A percentile compares a stretch with the other conserved stretches of the same genome.
Conservation (phyloP, 805 yeast genomes). For the Candida tibetensis region DNA sequence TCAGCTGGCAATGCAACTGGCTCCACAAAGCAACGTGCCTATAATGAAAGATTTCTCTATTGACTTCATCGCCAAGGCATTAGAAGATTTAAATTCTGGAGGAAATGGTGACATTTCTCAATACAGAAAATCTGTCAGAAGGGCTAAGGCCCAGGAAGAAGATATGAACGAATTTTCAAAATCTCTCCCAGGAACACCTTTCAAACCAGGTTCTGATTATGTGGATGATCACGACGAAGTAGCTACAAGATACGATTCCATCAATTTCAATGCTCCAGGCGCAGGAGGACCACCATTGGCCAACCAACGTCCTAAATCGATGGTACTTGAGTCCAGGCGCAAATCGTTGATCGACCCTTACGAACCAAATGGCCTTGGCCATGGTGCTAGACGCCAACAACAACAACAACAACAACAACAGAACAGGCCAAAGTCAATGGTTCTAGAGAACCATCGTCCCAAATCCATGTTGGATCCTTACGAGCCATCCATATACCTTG, state of each 20-base stretch:
- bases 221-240: slow-evolving; percentile 36
- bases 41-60: slow-evolving; percentile 43
- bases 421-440: slow-evolving; percentile 4
- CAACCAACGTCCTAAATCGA: slow-evolving; percentile 1
- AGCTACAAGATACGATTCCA: slow-evolving; percentile 37
- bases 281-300: neutral
- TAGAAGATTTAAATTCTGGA: slow-evolving; percentile 44
- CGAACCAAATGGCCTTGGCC: no score
- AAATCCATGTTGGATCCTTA: slow-evolving; percentile 13
- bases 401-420: slow-evolving; percentile 1
- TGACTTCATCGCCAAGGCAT: slow-evolving; percentile 45
- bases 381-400: no score
- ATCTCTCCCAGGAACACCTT: slow-evolving; percentile 19
- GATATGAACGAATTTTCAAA: slow-evolving; percentile 4
- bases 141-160: slow-evolving; percentile 13
- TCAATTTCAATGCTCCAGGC: slow-evolving; percentile 17
- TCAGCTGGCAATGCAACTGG: slow-evolving; percentile 1
- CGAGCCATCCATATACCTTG: slow-evolving; percentile 4
- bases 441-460: slow-evolving; percentile 7
- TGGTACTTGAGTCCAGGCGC: slow-evolving; percentile 14
- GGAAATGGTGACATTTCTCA: slow-evolving; percentile 44
- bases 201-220: slow-evolving; percentile 23
- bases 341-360: slow-evolving; percentile 25
- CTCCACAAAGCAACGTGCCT: slow-evolving; percentile 24
- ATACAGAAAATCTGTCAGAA: slow-evolving; percentile 38